Base-by-base conservation (phyloP, 2,329 filamentous ascomycete species). In the Cytospora piceicola region DNA sequence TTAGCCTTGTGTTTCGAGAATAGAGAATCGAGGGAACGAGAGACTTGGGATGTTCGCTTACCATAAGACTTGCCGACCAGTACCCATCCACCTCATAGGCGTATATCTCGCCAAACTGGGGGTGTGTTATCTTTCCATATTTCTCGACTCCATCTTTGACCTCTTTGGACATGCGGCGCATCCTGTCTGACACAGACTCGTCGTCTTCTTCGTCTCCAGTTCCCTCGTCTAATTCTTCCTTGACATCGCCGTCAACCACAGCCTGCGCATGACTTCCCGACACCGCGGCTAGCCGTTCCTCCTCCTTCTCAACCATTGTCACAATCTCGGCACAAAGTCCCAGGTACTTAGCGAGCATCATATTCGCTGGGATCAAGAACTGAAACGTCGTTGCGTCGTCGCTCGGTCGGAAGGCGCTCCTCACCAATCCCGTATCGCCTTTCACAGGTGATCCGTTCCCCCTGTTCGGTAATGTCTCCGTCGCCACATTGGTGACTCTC, bases 301-400 rank as follows among this genome's bases (percentile, higher is more conserved):
- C 62, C 2, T 85, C 78, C 20, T 74, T 63, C 55, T 74, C 71
- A 24, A 74, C 68, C 11, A 61, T 56, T 42, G 71, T 69, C 72
- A 75, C 73, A 59, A 78, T 70, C 71, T 75, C 52, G 77, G 79
- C 64, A 75, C 79, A 69, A 76, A 76, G 65, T 9, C 77, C 77
- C 0, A 89, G 77, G 69, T 85, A 87, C 49, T 80, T 77, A 39
- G 84, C 81, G 72, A 89, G 86, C 83, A 88, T 87, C 86, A 89
- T 89, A 73, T 94, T 94, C 17, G 89, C 86, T 0, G 91, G 91
- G 70, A 94, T 91, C 75, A 93, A 88, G 74, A 90, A 91, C 69
- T 91, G 90, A 66, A 92, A 85, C 54, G 90, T 93, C 0, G 89
- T 91, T 30, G 91, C 86, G 74, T 94, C 91, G 75, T 94, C 91